These are phyloP conservation scores for Marasmius fiardii DNA, from an alignment of 1,284 basidiomycete genomes.

Conservation along the genomic window DNA sequence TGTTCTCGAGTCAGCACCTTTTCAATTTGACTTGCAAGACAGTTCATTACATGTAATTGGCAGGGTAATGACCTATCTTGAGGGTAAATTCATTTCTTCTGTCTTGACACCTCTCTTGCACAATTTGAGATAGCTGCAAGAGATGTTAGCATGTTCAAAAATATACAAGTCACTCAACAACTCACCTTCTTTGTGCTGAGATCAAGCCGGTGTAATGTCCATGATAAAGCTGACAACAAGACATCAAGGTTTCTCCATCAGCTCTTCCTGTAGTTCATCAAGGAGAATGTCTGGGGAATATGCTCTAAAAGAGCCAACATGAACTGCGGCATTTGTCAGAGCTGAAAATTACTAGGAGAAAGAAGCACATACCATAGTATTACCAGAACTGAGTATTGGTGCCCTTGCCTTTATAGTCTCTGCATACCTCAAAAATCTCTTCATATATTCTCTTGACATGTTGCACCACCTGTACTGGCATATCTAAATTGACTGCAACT, in stretches of 20 bases:
- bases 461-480: constrained; percentile 15
- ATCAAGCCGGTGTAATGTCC: constrained; percentile 12
- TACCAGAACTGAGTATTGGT: neutral
- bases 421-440: constrained; percentile 13
- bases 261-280: constrained; percentile 14
- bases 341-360: too few relatives aligned
- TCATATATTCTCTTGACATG: constrained; percentile 11
- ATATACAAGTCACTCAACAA: neutral
- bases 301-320: constrained; percentile 2
- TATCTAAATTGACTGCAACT: constrained; percentile 13
- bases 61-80: constrained; percentile 10
- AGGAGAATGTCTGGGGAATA: constrained; percentile 16
- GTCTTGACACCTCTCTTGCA: constrained; percentile 12
- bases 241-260: constrained; percentile 12
- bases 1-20: too few relatives aligned
- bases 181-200: constrained; percentile 14
- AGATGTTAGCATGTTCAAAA: neutral
- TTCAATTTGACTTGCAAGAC: too few relatives aligned
- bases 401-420: constrained; percentile 4
- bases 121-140: constrained; percentile 1
- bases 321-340: neutral
- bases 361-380: neutral
- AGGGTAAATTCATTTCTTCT: constrained; percentile 11
- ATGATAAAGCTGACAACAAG: constrained; percentile 9
- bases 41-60: constrained; percentile 17